These are phyloP conservation scores for Neurospora sp. DNA, from an alignment of 495 filamentous ascomycete species.

Conservation along the genomic window DNA sequence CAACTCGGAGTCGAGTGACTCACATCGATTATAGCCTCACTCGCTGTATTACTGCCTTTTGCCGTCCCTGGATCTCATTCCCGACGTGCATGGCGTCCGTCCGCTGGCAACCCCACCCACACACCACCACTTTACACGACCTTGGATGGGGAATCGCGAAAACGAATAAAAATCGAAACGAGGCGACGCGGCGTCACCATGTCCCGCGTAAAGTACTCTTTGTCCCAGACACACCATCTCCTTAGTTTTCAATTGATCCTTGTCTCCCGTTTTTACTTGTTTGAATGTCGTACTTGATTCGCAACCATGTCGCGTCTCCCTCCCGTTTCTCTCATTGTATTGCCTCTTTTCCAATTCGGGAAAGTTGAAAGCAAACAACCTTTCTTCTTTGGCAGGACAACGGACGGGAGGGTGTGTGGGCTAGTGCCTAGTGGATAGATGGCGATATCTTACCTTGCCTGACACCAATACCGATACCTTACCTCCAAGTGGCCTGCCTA, in stretches of 20 bases:
- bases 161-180: not conserved
- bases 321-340: not conserved
- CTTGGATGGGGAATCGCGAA: not conserved
- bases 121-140: not conserved
- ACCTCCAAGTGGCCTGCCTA: not conserved
- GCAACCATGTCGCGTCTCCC: not conserved
- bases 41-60: slow-evolving; percentile 1
- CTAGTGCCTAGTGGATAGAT: not conserved
- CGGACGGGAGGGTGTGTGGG: not conserved
- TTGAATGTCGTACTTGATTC: not conserved
- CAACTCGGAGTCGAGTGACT: slow-evolving; percentile 17
- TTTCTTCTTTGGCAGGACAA: slow-evolving; percentile 3
- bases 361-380: slow-evolving; percentile 3
- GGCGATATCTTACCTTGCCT: not conserved
- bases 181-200: slow-evolving; percentile 2
- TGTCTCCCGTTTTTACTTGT: not conserved
- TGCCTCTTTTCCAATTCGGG: not conserved
- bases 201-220: slow-evolving; percentile 3
- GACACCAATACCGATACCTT: not conserved
- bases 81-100: not conserved
- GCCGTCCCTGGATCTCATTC: not conserved
- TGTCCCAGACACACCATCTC: not conserved
- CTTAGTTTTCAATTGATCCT: not conserved
- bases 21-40: slow-evolving; percentile 5
- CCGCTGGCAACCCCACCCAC: slow-evolving; percentile 1